A percentile compares a stretch with the other conserved stretches of the same genome.
These are phyloP conservation scores for Pelargonium fulgidum DNA, from an alignment of 441 rosid genomes.

Conservation along the genomic window DNA sequence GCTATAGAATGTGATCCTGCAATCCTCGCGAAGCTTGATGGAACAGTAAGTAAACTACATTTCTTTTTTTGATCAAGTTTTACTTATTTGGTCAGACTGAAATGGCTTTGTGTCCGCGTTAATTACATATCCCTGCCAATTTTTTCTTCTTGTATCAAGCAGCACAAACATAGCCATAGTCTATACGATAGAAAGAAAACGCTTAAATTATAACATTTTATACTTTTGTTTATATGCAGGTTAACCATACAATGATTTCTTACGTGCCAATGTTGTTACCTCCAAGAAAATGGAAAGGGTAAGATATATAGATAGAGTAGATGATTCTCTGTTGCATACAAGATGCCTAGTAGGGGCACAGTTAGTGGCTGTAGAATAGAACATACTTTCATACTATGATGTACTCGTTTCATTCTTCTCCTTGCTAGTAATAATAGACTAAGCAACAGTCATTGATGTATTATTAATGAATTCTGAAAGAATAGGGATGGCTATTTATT, in stretches of 20 bases:
- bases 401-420: neutral
- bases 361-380: conserved; percentile 14
- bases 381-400: neutral
- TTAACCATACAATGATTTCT: conserved; percentile 92
- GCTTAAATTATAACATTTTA: neutral
- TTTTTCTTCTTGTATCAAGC: neutral
- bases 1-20: conserved; percentile 92
- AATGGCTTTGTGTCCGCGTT: neutral
- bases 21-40: conserved; percentile 73
- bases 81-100: neutral
- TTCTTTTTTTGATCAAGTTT: neutral
- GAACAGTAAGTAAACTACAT: conserved; percentile 49
- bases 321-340: neutral
- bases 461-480: neutral
- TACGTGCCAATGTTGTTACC: conserved; percentile 97
- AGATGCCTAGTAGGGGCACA: conserved; percentile 10
- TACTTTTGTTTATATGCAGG: conserved; percentile 41
- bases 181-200: neutral
- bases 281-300: conserved; percentile 91
- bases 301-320: conserved; percentile 16
- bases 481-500: neutral
- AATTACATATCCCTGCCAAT: conserved; percentile 11
- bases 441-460: neutral
- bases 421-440: neutral
- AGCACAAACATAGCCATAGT: neutral